Evolutionary conservation across 169 alveolate species (phyloP).

Genomic region (Eimeria nieschulzi): DNA sequence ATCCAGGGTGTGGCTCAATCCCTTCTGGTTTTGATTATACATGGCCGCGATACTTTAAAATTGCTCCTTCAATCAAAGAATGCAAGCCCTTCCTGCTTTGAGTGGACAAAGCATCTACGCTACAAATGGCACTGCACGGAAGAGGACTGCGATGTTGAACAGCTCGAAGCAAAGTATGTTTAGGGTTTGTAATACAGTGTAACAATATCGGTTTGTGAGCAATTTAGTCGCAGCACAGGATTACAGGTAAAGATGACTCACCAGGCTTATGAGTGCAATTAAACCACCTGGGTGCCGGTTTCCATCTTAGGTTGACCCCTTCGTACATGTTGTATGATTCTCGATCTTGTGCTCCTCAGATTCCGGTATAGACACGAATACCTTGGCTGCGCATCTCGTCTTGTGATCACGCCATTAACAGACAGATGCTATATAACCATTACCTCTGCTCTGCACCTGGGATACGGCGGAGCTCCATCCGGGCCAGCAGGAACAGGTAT

Average conservation of each 20-base stretch:
- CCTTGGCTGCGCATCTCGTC: conserved; percentile 92
- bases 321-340: conserved; percentile 78
- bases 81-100: conserved; percentile 87
- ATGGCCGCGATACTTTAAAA: conserved; percentile 84
- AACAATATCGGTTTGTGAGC: conserved; percentile 73
- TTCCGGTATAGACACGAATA: conserved; percentile 92
- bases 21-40: conserved; percentile 80
- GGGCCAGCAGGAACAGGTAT: conserved; percentile 94
- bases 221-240: conserved; percentile 87
- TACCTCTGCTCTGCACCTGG: conserved; percentile 91
- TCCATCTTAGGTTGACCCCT: conserved; percentile 48
- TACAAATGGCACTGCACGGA: conserved; percentile 87
- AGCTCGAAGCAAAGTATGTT: conserved; percentile 51
- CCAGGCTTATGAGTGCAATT: not conserved
- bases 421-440: conserved; percentile 95
- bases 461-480: conserved; percentile 93
- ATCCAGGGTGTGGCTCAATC: conserved; percentile 86
- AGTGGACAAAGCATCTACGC: conserved; percentile 95
- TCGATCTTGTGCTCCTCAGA: conserved; percentile 81
- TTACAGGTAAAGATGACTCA: not conserved
- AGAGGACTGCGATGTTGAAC: conserved; percentile 54
- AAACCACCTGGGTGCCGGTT: not conserved
- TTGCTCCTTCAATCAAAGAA: conserved; percentile 78
- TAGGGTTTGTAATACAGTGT: not conserved
- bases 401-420: conserved; percentile 95